A percentile compares a stretch with the other conserved stretches of the same genome.
These are phyloP conservation scores for Colletotrichum eleusines DNA, from an alignment of 2,329 filamentous ascomycete species.

Conservation along the genomic window DNA sequence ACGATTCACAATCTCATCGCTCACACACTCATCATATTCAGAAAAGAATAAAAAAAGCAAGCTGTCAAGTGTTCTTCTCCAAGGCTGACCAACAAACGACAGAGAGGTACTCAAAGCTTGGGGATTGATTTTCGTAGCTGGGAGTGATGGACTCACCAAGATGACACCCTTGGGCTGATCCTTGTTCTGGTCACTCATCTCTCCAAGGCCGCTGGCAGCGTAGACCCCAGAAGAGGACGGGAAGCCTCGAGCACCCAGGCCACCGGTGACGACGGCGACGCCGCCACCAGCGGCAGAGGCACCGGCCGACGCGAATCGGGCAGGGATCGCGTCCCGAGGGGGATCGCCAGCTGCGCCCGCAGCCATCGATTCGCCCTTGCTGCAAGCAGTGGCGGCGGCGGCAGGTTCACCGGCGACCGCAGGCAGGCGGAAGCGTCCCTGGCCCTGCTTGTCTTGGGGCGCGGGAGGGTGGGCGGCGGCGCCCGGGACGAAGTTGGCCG, in stretches of 20 bases:
- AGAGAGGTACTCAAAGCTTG: no score
- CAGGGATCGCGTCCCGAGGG: slow-evolving; percentile 17
- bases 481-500: slow-evolving; percentile 6
- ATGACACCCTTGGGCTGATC: not conserved
- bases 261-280: slow-evolving; percentile 12
- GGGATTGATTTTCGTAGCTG: no score
- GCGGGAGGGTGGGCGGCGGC: slow-evolving; percentile 2
- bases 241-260: not conserved
- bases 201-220: not conserved
- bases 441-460: not conserved
- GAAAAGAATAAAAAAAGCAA: not conserved
- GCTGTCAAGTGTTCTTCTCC: no score
- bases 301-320: slow-evolving; percentile 24
- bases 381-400: not conserved
- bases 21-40: not conserved
- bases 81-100: no score
- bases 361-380: slow-evolving; percentile 8
- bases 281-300: slow-evolving; percentile 9
- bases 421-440: not conserved
- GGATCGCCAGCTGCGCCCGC: not conserved
- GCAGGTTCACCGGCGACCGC: not conserved
- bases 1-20: not conserved
- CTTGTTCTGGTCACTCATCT: slow-evolving; percentile 1
- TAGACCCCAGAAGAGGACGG: not conserved
- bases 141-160: not conserved